Conservation (phyloP, 495 filamentous ascomycete species). For the Penicillium canescens region DNA sequence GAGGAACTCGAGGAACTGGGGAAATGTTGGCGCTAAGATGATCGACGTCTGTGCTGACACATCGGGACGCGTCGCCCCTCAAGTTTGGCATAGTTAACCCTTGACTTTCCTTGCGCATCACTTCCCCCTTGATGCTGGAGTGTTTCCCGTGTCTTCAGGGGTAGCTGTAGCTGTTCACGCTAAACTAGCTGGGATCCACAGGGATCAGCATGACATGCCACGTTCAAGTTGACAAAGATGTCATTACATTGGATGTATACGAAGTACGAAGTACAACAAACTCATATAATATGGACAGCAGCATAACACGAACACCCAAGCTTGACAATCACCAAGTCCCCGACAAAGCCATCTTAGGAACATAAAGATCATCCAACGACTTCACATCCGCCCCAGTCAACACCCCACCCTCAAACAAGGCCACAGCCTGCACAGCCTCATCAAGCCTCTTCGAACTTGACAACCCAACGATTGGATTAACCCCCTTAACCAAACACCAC, state of each 20-base stretch:
- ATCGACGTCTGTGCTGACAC: slow-evolving; percentile 10
- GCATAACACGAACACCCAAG: no score
- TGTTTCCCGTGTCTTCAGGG: background rate
- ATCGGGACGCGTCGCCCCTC: slow-evolving; percentile 8
- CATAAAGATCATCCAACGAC: slow-evolving; percentile 68
- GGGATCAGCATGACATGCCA: no score
- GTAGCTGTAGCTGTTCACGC: background rate
- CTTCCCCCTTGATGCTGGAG: background rate
- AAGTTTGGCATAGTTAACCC: slow-evolving; percentile 41
- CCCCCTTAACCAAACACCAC: slow-evolving; percentile 58
- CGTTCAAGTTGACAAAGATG: no score
- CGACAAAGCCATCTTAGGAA: slow-evolving; percentile 42
- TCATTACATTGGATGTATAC: no score
- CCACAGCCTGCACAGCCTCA: slow-evolving; percentile 53
- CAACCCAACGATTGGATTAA: slow-evolving; percentile 66
- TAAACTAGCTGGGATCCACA: no score
- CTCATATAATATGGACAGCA: no score
- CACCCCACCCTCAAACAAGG: slow-evolving; percentile 29
- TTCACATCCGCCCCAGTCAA: slow-evolving; percentile 62
- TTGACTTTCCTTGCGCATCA: background rate
- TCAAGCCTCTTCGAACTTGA: slow-evolving; percentile 60
- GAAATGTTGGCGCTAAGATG: slow-evolving; percentile 7
- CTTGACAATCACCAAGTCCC: no score
- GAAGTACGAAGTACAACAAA: no score
- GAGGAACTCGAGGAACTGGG: slow-evolving; percentile 1